A percentile compares a stretch with the other conserved stretches of the same genome.
Evolutionary conservation across 257 asterid species (phyloP).

Genomic region (Mentha longifolia): DNA sequence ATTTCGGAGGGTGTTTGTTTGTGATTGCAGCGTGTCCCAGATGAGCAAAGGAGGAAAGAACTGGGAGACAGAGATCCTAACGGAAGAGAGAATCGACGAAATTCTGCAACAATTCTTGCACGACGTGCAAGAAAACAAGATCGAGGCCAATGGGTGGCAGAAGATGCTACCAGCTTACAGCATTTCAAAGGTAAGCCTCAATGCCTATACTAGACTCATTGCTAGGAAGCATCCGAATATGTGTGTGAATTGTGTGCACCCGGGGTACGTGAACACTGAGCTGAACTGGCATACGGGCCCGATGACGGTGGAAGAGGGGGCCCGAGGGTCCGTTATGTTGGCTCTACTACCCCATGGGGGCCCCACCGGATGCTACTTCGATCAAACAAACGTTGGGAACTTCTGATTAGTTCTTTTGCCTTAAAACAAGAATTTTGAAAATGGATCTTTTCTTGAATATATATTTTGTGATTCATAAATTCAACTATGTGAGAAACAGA

Average conservation of each 20-base stretch:
- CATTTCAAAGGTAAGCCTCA: constrained; percentile 70
- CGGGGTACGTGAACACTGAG: too few relatives aligned
- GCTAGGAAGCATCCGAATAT: constrained; percentile 71
- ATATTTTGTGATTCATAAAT: neutral
- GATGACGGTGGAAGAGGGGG: constrained; percentile 67
- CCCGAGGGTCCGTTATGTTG: constrained; percentile 67
- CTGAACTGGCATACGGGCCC: too few relatives aligned
- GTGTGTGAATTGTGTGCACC: constrained; percentile 79
- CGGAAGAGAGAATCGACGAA: too few relatives aligned
- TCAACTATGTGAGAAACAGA: neutral
- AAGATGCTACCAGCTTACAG: constrained; percentile 84
- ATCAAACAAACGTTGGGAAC: constrained; percentile 51
- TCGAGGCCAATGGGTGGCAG: constrained; percentile 81
- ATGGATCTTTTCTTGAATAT: neutral
- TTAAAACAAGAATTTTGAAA: neutral
- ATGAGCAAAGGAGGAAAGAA: too few relatives aligned
- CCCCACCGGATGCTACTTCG: constrained; percentile 74
- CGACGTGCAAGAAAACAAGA: constrained; percentile 46
- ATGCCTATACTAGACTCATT: constrained; percentile 74
- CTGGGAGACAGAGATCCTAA: too few relatives aligned
- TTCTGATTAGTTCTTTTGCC: neutral
- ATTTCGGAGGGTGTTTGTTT: too few relatives aligned
- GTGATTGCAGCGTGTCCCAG: too few relatives aligned
- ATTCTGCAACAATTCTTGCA: too few relatives aligned
- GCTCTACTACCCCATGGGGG: constrained; percentile 75